A percentile compares a stretch with the other conserved stretches of the same genome.
phyloP scores from a whole-genome alignment of 2,329 filamentous ascomycete species.

The Fusarium sp. region DNA sequence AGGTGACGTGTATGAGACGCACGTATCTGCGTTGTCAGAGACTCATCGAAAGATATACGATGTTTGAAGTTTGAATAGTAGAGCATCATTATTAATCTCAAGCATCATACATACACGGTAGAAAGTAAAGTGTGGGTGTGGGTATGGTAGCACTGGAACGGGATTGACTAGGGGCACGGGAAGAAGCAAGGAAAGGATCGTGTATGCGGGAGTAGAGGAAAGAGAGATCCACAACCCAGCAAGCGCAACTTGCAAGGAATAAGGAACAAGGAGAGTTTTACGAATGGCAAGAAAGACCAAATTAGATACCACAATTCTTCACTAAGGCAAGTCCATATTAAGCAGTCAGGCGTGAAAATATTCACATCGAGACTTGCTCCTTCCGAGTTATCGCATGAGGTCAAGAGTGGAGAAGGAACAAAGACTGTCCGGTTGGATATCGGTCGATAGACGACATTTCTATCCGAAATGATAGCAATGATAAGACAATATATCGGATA shows the following conservation, averaged over 20 bases:
- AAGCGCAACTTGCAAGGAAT: not conserved
- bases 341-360: constrained; percentile 22
- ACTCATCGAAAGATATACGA: constrained; percentile 8
- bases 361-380: constrained; percentile 22
- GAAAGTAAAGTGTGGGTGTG: constrained; percentile 23
- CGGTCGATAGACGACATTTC: constrained; percentile 11
- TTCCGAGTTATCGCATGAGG: constrained; percentile 24
- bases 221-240: constrained; percentile 27
- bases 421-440: constrained; percentile 1
- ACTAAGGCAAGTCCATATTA: not conserved
- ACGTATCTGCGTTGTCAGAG: constrained; percentile 20
- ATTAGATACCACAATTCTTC: not conserved
- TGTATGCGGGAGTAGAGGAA: constrained; percentile 42
- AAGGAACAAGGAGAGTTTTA: not conserved
- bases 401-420: constrained; percentile 30
- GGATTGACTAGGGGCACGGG: constrained; percentile 37
- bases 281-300: not conserved
- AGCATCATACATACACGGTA: constrained; percentile 4
- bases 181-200: constrained; percentile 45
- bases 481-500: constrained; percentile 9
- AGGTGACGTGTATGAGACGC: constrained; percentile 35
- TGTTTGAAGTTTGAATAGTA: not conserved
- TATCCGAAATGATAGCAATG: constrained; percentile 19
- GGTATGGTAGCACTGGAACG: constrained; percentile 35
- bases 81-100: not conserved